phyloP scores from a whole-genome alignment of 768 basidiomycete species.

The Suillus alpinus region DNA sequence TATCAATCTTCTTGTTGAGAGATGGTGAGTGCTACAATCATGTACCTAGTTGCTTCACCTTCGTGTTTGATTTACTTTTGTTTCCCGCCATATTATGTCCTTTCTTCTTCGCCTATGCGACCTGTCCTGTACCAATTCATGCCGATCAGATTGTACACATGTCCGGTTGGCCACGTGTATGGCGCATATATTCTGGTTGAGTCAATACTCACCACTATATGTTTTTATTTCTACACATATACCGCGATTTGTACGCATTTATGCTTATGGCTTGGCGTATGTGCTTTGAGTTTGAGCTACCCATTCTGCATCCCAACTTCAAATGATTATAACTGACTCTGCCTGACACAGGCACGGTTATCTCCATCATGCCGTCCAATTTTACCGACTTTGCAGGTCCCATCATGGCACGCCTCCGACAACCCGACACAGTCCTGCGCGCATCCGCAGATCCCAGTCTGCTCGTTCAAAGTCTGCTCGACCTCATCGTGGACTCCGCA shows the following conservation, averaged over 20 bases:
- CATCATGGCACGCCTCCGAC: slow-evolving; percentile 54
- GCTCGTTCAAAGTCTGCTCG: slow-evolving; percentile 66
- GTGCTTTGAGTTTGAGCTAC: neutral
- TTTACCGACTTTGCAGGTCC: slow-evolving; percentile 51
- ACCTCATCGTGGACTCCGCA: slow-evolving; percentile 66
- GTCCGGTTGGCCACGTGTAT: neutral
- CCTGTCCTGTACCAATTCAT: neutral
- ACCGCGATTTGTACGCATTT: neutral
- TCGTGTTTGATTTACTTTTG: neutral
- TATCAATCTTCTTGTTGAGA: slow-evolving; percentile 67
- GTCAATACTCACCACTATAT: neutral
- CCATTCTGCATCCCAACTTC: neutral
- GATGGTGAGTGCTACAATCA: slow-evolving; percentile 43
- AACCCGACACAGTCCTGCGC: slow-evolving; percentile 58
- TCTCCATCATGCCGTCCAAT: slow-evolving; percentile 52
- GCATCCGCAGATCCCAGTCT: slow-evolving; percentile 65
- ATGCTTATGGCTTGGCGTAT: neutral
- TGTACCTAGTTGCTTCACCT: neutral
- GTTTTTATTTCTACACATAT: neutral
- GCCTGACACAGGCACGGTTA: slow-evolving; percentile 49
- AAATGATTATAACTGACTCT: neutral
- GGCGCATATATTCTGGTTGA: neutral
- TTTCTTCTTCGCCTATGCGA: neutral
- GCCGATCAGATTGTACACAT: neutral
- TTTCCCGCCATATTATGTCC: neutral